Conservation (phyloP, 768 basidiomycete species). For the Leccinum subgranulosum region DNA sequence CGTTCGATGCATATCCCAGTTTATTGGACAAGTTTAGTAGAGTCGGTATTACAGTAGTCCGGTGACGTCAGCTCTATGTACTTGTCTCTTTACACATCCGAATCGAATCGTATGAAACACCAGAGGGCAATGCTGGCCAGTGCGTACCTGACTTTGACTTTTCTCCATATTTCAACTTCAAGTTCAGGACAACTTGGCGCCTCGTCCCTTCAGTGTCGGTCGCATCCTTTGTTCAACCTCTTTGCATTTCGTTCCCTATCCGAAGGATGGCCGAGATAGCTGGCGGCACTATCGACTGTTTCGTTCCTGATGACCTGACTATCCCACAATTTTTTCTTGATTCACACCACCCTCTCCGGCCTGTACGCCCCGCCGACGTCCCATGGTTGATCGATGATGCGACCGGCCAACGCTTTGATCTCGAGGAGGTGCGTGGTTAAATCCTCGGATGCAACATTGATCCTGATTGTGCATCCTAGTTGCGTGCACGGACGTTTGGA, state of each 20-base stretch:
- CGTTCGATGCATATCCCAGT: no score
- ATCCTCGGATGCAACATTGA: neutral
- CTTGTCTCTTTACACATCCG: no score
- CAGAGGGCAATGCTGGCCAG: no score
- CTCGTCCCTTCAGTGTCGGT: no score
- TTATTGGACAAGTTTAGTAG: no score
- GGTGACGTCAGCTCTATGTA: no score
- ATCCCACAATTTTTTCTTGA: slow-evolving; percentile 69
- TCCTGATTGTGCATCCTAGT: slow-evolving; percentile 19
- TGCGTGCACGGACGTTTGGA: slow-evolving; percentile 43
- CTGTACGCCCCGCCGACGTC: slow-evolving; percentile 39
- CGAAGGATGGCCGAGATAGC: slow-evolving; percentile 22
- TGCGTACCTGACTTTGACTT: no score
- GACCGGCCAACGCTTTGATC: slow-evolving; percentile 41
- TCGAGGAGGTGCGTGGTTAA: slow-evolving; percentile 43
- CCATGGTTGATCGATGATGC: slow-evolving; percentile 65
- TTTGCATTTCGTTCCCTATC: neutral
- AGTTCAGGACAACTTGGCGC: no score
- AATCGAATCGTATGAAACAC: no score
- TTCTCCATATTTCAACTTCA: no score
- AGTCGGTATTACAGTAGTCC: no score
- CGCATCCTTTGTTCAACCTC: no score
- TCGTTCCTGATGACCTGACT: slow-evolving; percentile 60
- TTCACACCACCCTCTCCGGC: slow-evolving; percentile 38
- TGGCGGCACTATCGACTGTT: slow-evolving; percentile 29